phyloP scores from a whole-genome alignment of 208 protist species.

The Novymonas esmeraldas region DNA sequence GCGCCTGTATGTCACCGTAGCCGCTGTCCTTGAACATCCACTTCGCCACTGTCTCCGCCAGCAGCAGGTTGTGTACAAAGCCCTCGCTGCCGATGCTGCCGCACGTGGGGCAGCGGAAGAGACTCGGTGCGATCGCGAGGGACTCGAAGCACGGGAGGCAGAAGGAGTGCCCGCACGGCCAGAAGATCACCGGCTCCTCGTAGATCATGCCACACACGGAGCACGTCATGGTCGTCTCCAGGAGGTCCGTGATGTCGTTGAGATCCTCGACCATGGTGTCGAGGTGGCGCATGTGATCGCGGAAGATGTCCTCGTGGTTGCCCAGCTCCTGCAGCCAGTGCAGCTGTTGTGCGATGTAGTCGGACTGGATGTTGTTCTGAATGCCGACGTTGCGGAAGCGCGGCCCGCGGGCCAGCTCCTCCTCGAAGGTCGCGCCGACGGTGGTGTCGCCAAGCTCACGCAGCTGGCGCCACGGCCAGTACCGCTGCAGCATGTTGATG shows the following conservation, averaged over 20 bases:
- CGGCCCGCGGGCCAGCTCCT: constrained; percentile 80
- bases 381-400: constrained; percentile 80
- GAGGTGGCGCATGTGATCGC: constrained; percentile 58
- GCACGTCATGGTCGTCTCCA: constrained; percentile 80
- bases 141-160: constrained; percentile 81
- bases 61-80: constrained; percentile 82
- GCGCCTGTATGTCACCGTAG: constrained; percentile 74
- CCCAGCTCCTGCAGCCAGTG: constrained; percentile 71
- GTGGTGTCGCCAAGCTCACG: constrained; percentile 77
- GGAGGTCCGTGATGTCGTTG: constrained; percentile 80
- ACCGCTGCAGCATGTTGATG: constrained; percentile 81
- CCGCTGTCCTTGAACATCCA: constrained; percentile 92
- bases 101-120: constrained; percentile 84
- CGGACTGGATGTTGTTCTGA: constrained; percentile 84
- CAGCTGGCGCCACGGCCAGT: constrained; percentile 89
- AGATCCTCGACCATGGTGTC: constrained; percentile 82
- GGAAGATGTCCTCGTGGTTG: constrained; percentile 61
- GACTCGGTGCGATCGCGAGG: constrained; percentile 79
- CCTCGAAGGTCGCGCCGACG: constrained; percentile 76
- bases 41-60: constrained; percentile 83
- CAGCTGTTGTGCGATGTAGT: constrained; percentile 80
- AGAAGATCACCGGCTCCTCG: constrained; percentile 85
- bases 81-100: constrained; percentile 89
- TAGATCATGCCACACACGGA: constrained; percentile 76
- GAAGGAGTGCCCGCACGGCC: constrained; percentile 89